Conservation (phyloP, 176 grass and related monocot species). For the Carex scoparia region DNA sequence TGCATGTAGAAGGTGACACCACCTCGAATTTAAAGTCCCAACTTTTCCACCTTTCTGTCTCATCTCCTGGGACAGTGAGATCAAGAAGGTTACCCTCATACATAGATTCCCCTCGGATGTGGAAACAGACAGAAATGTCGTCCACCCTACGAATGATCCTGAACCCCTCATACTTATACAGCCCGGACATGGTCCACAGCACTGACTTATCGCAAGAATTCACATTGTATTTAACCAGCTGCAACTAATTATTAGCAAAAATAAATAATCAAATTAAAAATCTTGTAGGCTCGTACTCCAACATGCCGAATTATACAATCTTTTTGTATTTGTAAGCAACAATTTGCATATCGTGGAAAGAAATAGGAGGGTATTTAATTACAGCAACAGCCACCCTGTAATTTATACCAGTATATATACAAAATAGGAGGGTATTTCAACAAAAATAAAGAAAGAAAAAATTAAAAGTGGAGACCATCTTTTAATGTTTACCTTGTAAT, state of each 20-base stretch:
- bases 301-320: too few species aligned
- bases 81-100: constrained; percentile 57
- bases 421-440: too few species aligned
- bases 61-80: constrained; percentile 32
- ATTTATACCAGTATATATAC: too few species aligned
- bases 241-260: constrained; percentile 29
- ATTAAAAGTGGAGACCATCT: too few species aligned
- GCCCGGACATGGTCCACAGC: constrained; percentile 64
- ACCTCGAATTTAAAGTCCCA: neutral
- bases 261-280: neutral
- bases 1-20: neutral
- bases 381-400: too few species aligned
- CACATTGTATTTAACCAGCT: constrained; percentile 42
- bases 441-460: too few species aligned
- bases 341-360: too few species aligned
- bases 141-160: constrained; percentile 64
- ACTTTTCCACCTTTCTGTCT: too few species aligned
- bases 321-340: too few species aligned
- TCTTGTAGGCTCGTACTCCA: too few species aligned
- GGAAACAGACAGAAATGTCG: constrained; percentile 51
- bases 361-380: too few species aligned
- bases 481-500: too few species aligned
- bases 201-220: constrained; percentile 53
- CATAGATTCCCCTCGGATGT: neutral
- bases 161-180: constrained; percentile 47